Conservation (phyloP, 2,329 filamentous ascomycete species). For the Seiridium unicorne region DNA sequence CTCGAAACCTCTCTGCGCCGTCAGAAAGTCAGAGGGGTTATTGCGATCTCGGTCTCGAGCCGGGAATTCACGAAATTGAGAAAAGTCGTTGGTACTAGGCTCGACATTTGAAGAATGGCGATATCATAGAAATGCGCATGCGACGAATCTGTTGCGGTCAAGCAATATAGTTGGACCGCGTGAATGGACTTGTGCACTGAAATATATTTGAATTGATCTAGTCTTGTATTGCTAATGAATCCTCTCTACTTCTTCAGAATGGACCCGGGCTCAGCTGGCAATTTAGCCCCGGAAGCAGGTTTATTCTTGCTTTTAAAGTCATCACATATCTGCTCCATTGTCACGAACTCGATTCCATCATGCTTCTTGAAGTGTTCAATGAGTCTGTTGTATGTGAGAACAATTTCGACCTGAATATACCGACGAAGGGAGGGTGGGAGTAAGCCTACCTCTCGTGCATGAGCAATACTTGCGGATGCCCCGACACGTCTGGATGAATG, state of each 20-base stretch:
- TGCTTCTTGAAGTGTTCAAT: conserved; percentile 39
- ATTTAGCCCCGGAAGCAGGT: conserved; percentile 54
- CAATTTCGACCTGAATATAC: neutral
- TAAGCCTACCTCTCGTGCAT: conserved; percentile 66
- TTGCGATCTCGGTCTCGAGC: too few relatives aligned
- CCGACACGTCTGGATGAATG: conserved; percentile 72
- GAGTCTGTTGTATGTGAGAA: conserved; percentile 7
- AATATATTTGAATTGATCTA: neutral
- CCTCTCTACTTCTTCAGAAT: conserved; percentile 38
- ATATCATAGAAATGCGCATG: too few relatives aligned
- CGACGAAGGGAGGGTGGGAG: too few relatives aligned
- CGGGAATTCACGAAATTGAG: too few relatives aligned
- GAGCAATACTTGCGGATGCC: conserved; percentile 67
- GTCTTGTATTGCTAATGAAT: neutral
- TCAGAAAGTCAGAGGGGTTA: too few relatives aligned
- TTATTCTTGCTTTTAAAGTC: conserved; percentile 68
- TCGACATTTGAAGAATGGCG: too few relatives aligned
- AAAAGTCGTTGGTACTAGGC: too few relatives aligned
- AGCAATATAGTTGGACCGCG: too few relatives aligned
- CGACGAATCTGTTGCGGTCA: too few relatives aligned
- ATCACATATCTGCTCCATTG: conserved; percentile 60
- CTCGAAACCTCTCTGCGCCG: too few relatives aligned
- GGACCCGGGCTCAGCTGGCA: conserved; percentile 54
- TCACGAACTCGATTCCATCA: conserved; percentile 20
- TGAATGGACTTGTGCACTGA: too few relatives aligned